Evolutionary conservation across 1,139 yeast genomes (phyloP), one percentile per base, ranked within the genome.

Genomic region (Protomyces pachydermus): DNA sequence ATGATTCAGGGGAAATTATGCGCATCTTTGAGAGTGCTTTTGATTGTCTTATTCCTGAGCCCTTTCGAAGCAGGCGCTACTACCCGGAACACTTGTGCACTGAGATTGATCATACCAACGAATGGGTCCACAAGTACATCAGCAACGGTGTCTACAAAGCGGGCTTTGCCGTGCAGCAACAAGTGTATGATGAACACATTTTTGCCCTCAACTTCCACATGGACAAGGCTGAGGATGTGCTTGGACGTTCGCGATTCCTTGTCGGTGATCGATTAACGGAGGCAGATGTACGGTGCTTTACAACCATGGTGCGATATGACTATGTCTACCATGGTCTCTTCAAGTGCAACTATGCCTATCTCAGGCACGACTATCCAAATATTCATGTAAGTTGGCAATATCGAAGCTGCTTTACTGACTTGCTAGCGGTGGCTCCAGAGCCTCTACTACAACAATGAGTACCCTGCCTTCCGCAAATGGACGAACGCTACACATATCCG

Each of bases 291-390:
- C 81, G 97, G 70, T 81, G 91, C 66, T 91, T 77, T 77, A 85
- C 93, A 42, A 86, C 97, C 6, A 85, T 91, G 67, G 79, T 88
- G 56, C 82, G 97, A 70, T 91, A 91, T 72, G 97, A 91, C 74
- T 87, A 93, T 1, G 95, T 89, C 38, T 91, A 91, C 73, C 91
- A 87, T 65, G 96, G 90, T 75, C 97, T 90, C 75, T 91, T 91
- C 82, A 91, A 91, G 78, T 88, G 96, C 76, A 91, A 91, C 75
- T 76, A 90, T 68, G 84, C 85, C 60, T 87, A 85, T 81, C 87
- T 91, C 72, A 84, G 97, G 73, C 80, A 79, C 68, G 88, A 90
- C 67, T 87, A 84, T 74, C 97, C 97, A 25, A 76, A 80, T 70
- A 77, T 91, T 62, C 86, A 90, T 76, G 48, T 42, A 42, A n/a